These are phyloP conservation scores for Neotropicomus parvogracilis DNA, from an alignment of 1,284 basidiomycete genomes.

Conservation along the genomic window DNA sequence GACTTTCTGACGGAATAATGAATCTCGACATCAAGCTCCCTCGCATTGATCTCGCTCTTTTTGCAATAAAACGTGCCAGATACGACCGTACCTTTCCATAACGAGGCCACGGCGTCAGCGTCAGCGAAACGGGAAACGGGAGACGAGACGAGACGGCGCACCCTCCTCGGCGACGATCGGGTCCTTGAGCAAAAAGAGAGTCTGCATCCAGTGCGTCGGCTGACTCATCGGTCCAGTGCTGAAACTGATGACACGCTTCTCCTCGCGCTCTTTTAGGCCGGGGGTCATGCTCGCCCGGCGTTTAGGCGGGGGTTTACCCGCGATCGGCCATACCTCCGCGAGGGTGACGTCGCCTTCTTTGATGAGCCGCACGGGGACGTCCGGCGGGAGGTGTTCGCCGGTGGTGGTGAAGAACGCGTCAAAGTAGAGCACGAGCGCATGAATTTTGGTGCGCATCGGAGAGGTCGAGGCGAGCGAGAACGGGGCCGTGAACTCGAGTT, in stretches of 20 bases:
- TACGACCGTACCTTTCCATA: constrained; percentile 76
- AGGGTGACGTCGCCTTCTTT: constrained; percentile 59
- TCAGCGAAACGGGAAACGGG: not conserved
- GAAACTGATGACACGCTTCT: constrained; percentile 70
- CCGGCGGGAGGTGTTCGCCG: constrained; percentile 50
- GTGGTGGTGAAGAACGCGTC: constrained; percentile 84
- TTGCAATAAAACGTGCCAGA: constrained; percentile 78
- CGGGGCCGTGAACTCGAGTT: constrained; percentile 75
- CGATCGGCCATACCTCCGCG: constrained; percentile 74
- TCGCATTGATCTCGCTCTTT: constrained; percentile 78
- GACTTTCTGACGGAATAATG: constrained; percentile 64
- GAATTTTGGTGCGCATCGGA: constrained; percentile 60
- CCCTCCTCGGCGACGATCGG: constrained; percentile 75
- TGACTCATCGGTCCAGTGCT: constrained; percentile 87
- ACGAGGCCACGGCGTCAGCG: not conserved
- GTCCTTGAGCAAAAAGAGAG: constrained; percentile 81
- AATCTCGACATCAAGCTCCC: constrained; percentile 91
- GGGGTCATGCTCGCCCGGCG: constrained; percentile 44
- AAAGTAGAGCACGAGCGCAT: constrained; percentile 89
- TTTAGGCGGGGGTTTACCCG: constrained; percentile 52
- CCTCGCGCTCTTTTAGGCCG: constrained; percentile 36
- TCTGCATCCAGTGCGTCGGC: constrained; percentile 99
- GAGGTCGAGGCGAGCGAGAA: constrained; percentile 69
- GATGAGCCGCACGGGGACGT: constrained; percentile 49
- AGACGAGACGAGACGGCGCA: constrained; percentile 31